These are phyloP conservation scores for Xylaria sp. DNA, from an alignment of 2,329 filamentous ascomycete species.

Conservation along the genomic window DNA sequence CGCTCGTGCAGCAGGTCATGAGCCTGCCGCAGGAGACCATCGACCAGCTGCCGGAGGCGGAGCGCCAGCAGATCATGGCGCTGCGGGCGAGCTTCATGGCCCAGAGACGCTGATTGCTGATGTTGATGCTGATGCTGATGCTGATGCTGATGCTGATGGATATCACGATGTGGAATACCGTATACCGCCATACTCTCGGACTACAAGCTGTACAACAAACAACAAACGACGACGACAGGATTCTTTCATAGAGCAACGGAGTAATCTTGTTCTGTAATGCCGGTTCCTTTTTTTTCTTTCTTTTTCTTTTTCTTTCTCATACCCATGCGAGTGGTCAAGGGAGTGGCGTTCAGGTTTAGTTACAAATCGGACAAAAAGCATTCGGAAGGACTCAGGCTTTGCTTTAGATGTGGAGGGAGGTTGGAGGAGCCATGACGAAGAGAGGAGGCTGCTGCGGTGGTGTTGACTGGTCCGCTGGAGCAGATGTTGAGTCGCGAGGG, in stretches of 20 bases:
- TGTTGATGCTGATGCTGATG: too few relatives aligned
- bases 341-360: constrained; percentile 22
- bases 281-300: constrained; percentile 8
- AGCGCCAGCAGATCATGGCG: constrained; percentile 78
- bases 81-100: constrained; percentile 66
- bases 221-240: too few relatives aligned
- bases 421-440: not conserved
- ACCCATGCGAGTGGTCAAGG: constrained; percentile 16
- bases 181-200: too few relatives aligned
- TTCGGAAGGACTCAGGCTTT: constrained; percentile 2
- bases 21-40: constrained; percentile 79
- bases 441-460: not conserved
- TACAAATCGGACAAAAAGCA: constrained; percentile 6
- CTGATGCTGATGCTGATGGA: too few relatives aligned
- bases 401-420: too few relatives aligned
- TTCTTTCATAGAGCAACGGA: not conserved
- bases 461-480: not conserved
- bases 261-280: not conserved
- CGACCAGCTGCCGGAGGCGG: constrained; percentile 73
- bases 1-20: constrained; percentile 80
- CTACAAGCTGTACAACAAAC: not conserved
- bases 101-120: constrained; percentile 38
- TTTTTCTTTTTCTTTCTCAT: too few relatives aligned
- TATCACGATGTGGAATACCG: too few relatives aligned
- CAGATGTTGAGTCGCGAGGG: not conserved